Conservation (phyloP, 371 early-diverging fungal genomes). For the Rhizomucor pusillus region DNA sequence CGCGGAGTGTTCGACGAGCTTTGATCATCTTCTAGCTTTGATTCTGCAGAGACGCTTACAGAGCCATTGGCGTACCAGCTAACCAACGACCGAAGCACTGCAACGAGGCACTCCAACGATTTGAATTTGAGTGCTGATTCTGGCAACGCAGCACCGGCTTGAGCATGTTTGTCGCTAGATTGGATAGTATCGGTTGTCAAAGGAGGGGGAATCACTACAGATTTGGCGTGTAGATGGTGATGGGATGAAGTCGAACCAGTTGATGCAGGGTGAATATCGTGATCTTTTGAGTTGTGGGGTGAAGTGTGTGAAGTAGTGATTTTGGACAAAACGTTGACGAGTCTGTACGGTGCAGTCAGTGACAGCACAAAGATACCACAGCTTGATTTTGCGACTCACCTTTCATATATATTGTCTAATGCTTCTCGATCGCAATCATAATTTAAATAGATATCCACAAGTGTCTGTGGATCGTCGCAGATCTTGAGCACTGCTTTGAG, state of each 20-base stretch:
- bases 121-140: constrained; percentile 50
- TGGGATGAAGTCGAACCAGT: constrained; percentile 4
- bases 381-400: too few relatives aligned
- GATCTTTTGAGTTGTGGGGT: constrained; percentile 31
- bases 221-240: constrained; percentile 18
- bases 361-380: background rate
- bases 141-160: constrained; percentile 26
- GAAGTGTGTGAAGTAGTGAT: constrained; percentile 44
- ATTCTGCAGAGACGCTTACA: constrained; percentile 38
- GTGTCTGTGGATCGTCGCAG: constrained; percentile 77
- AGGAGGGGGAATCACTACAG: constrained; percentile 45
- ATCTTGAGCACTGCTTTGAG: constrained; percentile 44
- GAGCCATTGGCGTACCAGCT: constrained; percentile 53
- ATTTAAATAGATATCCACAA: constrained; percentile 95
- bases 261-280: constrained; percentile 24
- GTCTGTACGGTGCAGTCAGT: constrained; percentile 10
- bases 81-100: constrained; percentile 50
- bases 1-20: constrained; percentile 26
- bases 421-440: constrained; percentile 85
- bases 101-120: constrained; percentile 54
- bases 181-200: constrained; percentile 47
- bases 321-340: constrained; percentile 56
- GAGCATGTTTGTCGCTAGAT: constrained; percentile 48
- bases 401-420: constrained; percentile 53
- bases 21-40: constrained; percentile 28